Percentiles rank a stretch among this genome's conserved stretches.
These are phyloP conservation scores for Taiozyma sp. DNA, from an alignment of 1,139 yeast species.

Conservation along the genomic window DNA sequence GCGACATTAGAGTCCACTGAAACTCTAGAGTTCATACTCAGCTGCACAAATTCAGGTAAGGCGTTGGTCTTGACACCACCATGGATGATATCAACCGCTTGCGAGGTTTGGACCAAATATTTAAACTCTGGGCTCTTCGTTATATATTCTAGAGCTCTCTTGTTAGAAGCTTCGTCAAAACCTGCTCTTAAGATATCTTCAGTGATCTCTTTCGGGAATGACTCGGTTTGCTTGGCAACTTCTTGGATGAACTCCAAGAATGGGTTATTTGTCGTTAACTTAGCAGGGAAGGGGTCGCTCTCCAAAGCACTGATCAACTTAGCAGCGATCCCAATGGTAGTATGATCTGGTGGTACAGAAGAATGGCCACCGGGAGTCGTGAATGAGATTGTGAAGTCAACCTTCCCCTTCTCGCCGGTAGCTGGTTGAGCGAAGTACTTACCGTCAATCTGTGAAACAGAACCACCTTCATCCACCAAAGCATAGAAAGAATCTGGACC, in stretches of 20 bases:
- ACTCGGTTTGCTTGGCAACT: constrained; percentile 36
- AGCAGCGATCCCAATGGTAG: constrained; percentile 63
- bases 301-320: constrained; percentile 49
- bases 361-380: constrained; percentile 71
- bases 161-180: constrained; percentile 34
- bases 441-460: constrained; percentile 18
- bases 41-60: constrained; percentile 45
- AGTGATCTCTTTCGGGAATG: constrained; percentile 12
- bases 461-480: constrained; percentile 55
- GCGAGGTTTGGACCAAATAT: constrained; percentile 43
- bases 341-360: constrained; percentile 64
- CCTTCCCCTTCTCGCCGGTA: constrained; percentile 59
- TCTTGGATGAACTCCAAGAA: constrained; percentile 42
- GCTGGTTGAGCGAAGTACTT: constrained; percentile 32
- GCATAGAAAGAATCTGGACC: constrained; percentile 50
- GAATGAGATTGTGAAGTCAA: constrained; percentile 44
- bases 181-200: constrained; percentile 37
- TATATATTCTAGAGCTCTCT: constrained; percentile 31
- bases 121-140: constrained; percentile 11
- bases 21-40: constrained; percentile 44
- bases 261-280: constrained; percentile 42
- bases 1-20: constrained; percentile 34
- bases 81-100: constrained; percentile 45
- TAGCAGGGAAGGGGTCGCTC: constrained; percentile 41
- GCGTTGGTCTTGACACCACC: constrained; percentile 57